Conservation (phyloP, 805 yeast species). For the Huiozyma sinensis region DNA sequence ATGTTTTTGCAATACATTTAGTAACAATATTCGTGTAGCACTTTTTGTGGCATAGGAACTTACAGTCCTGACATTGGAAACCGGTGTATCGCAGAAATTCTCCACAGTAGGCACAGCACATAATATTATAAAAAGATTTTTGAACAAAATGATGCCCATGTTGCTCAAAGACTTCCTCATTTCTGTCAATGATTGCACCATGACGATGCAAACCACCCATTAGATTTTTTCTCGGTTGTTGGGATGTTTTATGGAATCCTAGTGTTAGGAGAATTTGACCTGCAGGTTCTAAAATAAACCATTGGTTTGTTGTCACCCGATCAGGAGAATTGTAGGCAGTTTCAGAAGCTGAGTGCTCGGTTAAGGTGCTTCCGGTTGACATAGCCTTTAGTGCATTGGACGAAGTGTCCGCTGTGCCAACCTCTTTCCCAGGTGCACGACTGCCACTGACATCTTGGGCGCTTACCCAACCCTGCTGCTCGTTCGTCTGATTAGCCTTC, state of each 20-base stretch:
- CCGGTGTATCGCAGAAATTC: slow-evolving; percentile 87
- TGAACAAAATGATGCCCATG: slow-evolving; percentile 97
- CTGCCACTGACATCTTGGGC: slow-evolving; percentile 39
- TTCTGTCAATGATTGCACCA: slow-evolving; percentile 93
- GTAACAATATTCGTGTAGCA: slow-evolving; percentile 75
- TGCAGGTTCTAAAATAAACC: slow-evolving; percentile 90
- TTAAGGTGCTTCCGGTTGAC: slow-evolving; percentile 1
- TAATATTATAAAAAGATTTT: slow-evolving; percentile 87
- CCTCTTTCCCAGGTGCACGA: background rate
- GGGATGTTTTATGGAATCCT: slow-evolving; percentile 63
- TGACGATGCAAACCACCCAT: slow-evolving; percentile 80
- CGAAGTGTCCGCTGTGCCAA: background rate
- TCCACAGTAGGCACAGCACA: slow-evolving; percentile 97
- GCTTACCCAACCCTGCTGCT: slow-evolving; percentile 76
- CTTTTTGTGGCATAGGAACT: slow-evolving; percentile 68
- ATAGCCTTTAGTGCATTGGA: background rate
- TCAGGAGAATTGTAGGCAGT: background rate
- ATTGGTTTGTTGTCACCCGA: slow-evolving; percentile 49
- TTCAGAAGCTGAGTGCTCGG: background rate
- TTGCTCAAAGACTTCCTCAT: slow-evolving; percentile 79
- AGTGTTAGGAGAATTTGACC: slow-evolving; percentile 77
- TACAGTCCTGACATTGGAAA: slow-evolving; percentile 77
- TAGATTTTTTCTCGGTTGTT: slow-evolving; percentile 34
- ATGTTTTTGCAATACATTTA: slow-evolving; percentile 70
- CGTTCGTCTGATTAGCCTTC: slow-evolving; percentile 65